Evolutionary conservation across 139 green algal genomes (phyloP).

Genomic region (Limnomonas spitsbergensis): DNA sequence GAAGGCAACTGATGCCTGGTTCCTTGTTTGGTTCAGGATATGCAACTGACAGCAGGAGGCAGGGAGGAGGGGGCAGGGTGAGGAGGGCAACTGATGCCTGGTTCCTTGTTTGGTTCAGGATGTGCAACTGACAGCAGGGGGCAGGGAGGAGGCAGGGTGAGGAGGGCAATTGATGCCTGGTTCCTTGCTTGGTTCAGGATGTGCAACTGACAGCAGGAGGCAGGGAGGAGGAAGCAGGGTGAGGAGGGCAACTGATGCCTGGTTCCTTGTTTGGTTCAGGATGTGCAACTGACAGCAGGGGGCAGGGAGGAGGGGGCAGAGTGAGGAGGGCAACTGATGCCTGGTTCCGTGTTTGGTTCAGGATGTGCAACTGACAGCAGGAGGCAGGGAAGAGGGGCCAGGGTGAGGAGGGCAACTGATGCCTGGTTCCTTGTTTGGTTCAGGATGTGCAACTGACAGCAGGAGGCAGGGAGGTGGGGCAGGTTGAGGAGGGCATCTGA

Average conservation of each 20-base stretch:
- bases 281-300: constrained; percentile 28
- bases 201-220: constrained; percentile 36
- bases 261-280: constrained; percentile 58
- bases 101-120: too few species aligned
- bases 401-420: constrained; percentile 53
- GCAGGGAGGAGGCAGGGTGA: too few species aligned
- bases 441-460: constrained; percentile 42
- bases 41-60: constrained; percentile 39
- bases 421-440: constrained; percentile 54
- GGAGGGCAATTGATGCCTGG: constrained; percentile 49
- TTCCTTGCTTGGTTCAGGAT: constrained; percentile 56
- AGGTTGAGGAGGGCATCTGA: neutral
- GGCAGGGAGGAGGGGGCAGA: too few species aligned
- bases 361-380: too few species aligned
- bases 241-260: constrained; percentile 43
- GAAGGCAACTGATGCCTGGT: constrained; percentile 53
- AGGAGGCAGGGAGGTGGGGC: too few species aligned
- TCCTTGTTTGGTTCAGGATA: constrained; percentile 51
- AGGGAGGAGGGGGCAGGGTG: too few species aligned
- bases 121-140: too few species aligned
- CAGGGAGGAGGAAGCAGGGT: too few species aligned
- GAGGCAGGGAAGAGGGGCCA: too few species aligned
- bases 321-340: neutral
- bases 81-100: neutral
- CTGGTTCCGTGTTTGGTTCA: too few species aligned